Evolutionary conservation across 768 basidiomycete species (phyloP), one percentile per base, ranked within the genome.

Genomic region (Chalciporus chontae): DNA sequence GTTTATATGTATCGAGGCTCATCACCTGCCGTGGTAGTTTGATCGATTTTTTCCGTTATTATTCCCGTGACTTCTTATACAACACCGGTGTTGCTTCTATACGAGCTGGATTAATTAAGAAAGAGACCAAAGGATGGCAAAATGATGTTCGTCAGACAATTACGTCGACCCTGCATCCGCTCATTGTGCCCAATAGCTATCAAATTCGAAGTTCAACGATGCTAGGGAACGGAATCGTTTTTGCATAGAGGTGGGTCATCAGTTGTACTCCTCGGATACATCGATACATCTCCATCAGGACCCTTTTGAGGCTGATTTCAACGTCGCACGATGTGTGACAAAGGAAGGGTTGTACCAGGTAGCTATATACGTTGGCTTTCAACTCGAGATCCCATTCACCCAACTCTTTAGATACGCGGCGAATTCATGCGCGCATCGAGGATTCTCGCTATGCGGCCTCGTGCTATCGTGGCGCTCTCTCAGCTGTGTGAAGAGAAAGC

Each of bases 11-110:
- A 21, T 27, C 23, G 13, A 26, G 32, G 11, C 50, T 53, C 55
- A 62, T 39, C 42, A 29, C 26, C 27, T 8, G 47, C 34, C 57
- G n/a, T 52, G 21, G 32, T 60, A 96, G 94, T 63, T 74, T 99
- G 69, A 91, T 96, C 64, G 95, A 97, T 69, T 97, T 99, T 70
- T 99, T 95, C 79, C 87, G 88, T 59, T 97, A 93, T 69, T 99
- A 87, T 72, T 85, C 92, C 43, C 85, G 92, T 51, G 93, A 94
- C 66, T 99, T 97, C 71, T 72, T 77, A 43, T 99, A 95, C 72
- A 90, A 88, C 68, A 87, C 84, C 52, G 87, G 89, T 43, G 94
- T 97, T 45, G 85, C 90, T 46, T 94, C 92, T 39, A 93, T 99
- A 62, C 78, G 94, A 59, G 83, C 84, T 43, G 95, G 95, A 17